Evolutionary conservation across 306 rosid species (phyloP), one percentile per base, ranked within the genome.

Genomic region (Trichosanthes cucumerina): DNA sequence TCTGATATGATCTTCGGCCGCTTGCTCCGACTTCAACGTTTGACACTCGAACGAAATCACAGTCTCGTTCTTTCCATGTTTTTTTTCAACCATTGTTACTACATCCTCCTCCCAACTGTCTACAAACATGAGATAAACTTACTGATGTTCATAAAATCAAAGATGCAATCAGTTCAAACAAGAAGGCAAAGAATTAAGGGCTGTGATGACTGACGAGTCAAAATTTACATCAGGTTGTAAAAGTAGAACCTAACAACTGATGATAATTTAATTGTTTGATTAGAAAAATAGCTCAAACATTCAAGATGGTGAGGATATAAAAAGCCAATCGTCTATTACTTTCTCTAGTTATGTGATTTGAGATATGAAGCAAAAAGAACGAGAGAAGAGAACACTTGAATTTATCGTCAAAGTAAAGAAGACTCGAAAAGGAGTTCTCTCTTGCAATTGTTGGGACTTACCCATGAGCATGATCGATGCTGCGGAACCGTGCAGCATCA

Each of bases 391-490:
- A 26, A n/a, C n/a, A 39, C 31, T 76, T 71, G 72, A 78, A 72
- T 46, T 44, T 54, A 34, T 9, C 54, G 59, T 41, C 14, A 36
- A 28, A 57, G 60, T 49, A 28, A 36, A 81, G 26, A 53, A 26
- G 16, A 62, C 26, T 47, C 24, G 12, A 21, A 53, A 69, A 68
- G 39, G 26, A 3, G 19, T 16, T 6, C 1, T 43, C 43, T 36
- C 16, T 47, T 33, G 23, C 74, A 80, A 14, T 7, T 11, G 14
- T 36, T 15, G 63, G 28, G n/a, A 41, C 62, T 83, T 83, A 92
- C 99, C 99, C 99, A 75, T 95, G 93, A 87, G 92, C 97, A 70
- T 91, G 92, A 71, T 88, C 97, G 58, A 92, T 83, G 87, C 80
- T 87, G 50, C 54, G 66, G 65, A 95, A 87, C 84, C 90, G 83